Percentiles rank a stretch among this genome's conserved stretches.
These are phyloP conservation scores for Sapria himalayana DNA, from an alignment of 345 rosid genomes.

Conservation along the genomic window DNA sequence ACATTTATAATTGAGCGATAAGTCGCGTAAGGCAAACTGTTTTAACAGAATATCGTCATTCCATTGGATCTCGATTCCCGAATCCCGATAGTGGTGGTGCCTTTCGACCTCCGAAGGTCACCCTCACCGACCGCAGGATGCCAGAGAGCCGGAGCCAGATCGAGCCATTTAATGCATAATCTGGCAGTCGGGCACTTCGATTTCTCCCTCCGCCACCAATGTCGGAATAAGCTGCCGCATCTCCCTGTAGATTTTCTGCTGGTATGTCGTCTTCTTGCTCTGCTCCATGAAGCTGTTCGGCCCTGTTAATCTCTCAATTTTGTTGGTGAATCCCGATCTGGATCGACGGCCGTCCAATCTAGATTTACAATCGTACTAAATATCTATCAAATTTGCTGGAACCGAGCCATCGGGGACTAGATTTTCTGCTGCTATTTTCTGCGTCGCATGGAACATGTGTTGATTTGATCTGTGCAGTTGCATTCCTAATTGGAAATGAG, in stretches of 20 bases:
- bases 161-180: too few species aligned
- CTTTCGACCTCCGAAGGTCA: too few species aligned
- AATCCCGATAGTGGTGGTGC: not conserved
- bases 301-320: too few species aligned
- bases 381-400: not conserved
- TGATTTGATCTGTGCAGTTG: conserved; percentile 13
- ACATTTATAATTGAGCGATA: not conserved
- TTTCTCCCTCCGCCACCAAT: too few species aligned
- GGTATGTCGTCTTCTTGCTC: too few species aligned
- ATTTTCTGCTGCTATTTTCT: not conserved
- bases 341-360: not conserved
- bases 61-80: not conserved
- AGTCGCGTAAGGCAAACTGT: not conserved
- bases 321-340: too few species aligned
- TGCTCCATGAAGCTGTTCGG: too few species aligned
- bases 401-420: not conserved
- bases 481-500: conserved; percentile 36
- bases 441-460: not conserved
- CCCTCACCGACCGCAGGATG: too few species aligned
- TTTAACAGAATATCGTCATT: not conserved
- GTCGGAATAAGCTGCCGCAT: too few species aligned
- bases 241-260: too few species aligned
- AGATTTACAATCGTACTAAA: not conserved
- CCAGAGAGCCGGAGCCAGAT: too few species aligned
- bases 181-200: too few species aligned